Conservation (phyloP, 2,329 filamentous ascomycete genomes). For the Cryphonectria parasitica region DNA sequence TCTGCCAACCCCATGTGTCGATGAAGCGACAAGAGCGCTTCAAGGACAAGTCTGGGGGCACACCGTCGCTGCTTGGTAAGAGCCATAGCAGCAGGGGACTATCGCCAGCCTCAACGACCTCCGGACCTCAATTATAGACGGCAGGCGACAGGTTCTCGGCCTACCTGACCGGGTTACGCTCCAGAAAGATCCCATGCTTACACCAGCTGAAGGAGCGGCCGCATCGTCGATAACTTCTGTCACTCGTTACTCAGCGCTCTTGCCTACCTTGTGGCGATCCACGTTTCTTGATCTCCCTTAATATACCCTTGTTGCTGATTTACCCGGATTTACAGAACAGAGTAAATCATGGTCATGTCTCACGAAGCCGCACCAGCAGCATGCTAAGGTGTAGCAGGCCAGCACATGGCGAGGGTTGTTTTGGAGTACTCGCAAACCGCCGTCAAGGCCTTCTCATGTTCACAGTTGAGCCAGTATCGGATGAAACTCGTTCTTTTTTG, state of each 20-base stretch:
- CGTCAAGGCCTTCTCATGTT: not conserved
- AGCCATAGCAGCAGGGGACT: not conserved
- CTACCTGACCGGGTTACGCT: not conserved
- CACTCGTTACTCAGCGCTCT: slow-evolving; percentile 6
- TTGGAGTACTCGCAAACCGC: not conserved
- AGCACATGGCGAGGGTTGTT: not conserved
- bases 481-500: not conserved
- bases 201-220: not conserved
- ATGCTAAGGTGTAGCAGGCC: not conserved
- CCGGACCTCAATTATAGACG: not conserved
- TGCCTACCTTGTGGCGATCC: slow-evolving; percentile 19
- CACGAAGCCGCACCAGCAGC: not conserved
- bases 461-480: not conserved
- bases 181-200: not conserved
- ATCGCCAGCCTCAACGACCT: not conserved
- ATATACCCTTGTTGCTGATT: slow-evolving; percentile 17
- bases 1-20: slow-evolving; percentile 35
- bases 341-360: slow-evolving; percentile 17
- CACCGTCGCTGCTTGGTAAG: not conserved
- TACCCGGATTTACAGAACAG: slow-evolving; percentile 20
- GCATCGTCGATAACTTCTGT: not conserved
- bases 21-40: slow-evolving; percentile 44
- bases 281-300: slow-evolving; percentile 20
- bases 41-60: not conserved
- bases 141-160: not conserved